phyloP scores from a whole-genome alignment of 306 rosid genomes.

The Elaeagnus macrophylla region DNA sequence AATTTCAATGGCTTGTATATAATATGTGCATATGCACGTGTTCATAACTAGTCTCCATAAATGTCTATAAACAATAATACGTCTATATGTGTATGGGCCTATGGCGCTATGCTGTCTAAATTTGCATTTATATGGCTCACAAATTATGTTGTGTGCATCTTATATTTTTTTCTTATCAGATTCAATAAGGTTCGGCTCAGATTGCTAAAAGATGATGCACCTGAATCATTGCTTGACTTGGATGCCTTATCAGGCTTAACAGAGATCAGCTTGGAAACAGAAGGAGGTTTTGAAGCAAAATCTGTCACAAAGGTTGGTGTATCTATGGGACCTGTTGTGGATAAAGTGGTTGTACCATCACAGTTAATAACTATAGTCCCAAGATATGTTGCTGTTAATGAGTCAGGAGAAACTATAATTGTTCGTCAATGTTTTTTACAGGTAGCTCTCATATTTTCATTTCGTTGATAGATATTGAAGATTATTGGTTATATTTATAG shows the following conservation, averaged over 20 bases:
- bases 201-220: conserved; percentile 50
- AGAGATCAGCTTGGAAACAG: conserved; percentile 61
- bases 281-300: conserved; percentile 48
- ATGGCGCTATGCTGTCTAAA: conserved; percentile 13
- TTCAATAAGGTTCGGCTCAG: conserved; percentile 58
- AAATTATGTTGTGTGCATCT: conserved; percentile 13
- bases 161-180: conserved; percentile 33
- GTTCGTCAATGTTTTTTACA: conserved; percentile 76
- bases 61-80: not conserved
- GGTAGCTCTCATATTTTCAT: conserved; percentile 34
- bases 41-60: too few relatives aligned
- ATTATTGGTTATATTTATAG: too few relatives aligned
- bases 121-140: conserved; percentile 17
- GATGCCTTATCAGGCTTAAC: conserved; percentile 85
- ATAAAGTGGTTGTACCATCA: conserved; percentile 58
- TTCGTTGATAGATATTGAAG: too few relatives aligned
- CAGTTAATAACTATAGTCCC: conserved; percentile 80
- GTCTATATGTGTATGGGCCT: conserved; percentile 13
- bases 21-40: too few relatives aligned
- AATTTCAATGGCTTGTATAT: too few relatives aligned
- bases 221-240: conserved; percentile 64
- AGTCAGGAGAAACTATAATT: conserved; percentile 49
- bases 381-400: conserved; percentile 67
- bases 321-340: conserved; percentile 56
- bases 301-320: conserved; percentile 68